Base-by-base conservation (phyloP, 257 asterid genomes). In the Nemophila menziesii region DNA sequence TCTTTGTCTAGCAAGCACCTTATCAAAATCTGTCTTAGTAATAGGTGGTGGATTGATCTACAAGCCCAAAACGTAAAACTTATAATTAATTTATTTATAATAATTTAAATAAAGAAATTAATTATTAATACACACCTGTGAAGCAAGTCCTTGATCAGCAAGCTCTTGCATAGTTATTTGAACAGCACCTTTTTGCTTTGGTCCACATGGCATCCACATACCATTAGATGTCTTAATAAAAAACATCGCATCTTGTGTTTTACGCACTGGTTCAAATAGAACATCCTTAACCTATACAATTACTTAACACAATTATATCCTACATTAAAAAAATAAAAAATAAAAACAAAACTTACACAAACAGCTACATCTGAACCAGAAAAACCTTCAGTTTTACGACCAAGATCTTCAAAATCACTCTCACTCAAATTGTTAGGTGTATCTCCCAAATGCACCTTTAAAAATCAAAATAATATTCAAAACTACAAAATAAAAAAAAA, bases 1-100 rank as follows among this genome's bases (percentile, higher is more conserved):
- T 54, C 62, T 70, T 48, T 90, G 99, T 56, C 93, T 75, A 5
- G 89, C 82, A 4, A 85, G 80, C 48, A 90, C 96, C 75, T 90
- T 90, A 39, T 85, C 92, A n/a, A 90, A 85, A 62, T 90, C 96
- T 16, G 69, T 60, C 69, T 65, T 85, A 0, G 85, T 69, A 57
- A 90, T 85, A 5, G 98, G 98, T 1, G 98, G 98, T 22, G 98
- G 98, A 27, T 52, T 65, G 39, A 89, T 85, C 98, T 89, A 58
- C 75, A 65, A 15, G 54, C 10, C 2, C 39, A 16, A 4, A 27
- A 14, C 24, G 12, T 16, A 36, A 27, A 9, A 51, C 11, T 2
- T 15, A 15, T 16, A 27, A 22, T 17, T 39, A 7, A 22, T 44
- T 29, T 29, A 29, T n/a, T 11, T 12, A 51, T 10, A 33, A 12